Evolutionary conservation across 495 filamentous ascomycete species (phyloP).

Genomic region (Hypoxylon rickii): DNA sequence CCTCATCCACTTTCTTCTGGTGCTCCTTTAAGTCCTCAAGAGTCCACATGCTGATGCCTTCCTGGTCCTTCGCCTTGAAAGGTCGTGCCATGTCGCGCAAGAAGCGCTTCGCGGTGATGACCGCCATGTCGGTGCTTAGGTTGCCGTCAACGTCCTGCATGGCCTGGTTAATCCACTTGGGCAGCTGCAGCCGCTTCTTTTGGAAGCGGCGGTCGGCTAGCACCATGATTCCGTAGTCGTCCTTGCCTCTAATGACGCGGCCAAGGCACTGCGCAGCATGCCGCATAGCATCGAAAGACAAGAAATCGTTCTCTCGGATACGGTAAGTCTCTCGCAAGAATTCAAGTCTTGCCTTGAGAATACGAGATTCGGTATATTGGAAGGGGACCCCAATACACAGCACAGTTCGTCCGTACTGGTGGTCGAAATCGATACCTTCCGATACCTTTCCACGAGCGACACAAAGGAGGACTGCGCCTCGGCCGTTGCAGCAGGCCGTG

Average conservation of each 20-base stretch:
- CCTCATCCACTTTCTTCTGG: slow-evolving; percentile 75
- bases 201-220: slow-evolving; percentile 90
- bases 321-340: slow-evolving; percentile 96
- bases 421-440: slow-evolving; percentile 99
- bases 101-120: slow-evolving; percentile 86
- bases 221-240: slow-evolving; percentile 99
- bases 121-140: slow-evolving; percentile 92
- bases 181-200: slow-evolving; percentile 86
- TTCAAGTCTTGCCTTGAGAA: slow-evolving; percentile 93
- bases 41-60: slow-evolving; percentile 92
- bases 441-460: slow-evolving; percentile 96
- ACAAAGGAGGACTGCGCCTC: slow-evolving; percentile 90
- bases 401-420: slow-evolving; percentile 97
- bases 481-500: slow-evolving; percentile 94
- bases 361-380: slow-evolving; percentile 98
- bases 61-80: slow-evolving; percentile 79
- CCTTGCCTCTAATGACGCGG: slow-evolving; percentile 93
- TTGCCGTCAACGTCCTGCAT: slow-evolving; percentile 82
- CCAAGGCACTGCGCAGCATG: slow-evolving; percentile 97
- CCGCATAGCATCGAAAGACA: slow-evolving; percentile 98
- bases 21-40: slow-evolving; percentile 74
- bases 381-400: slow-evolving; percentile 97
- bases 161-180: slow-evolving; percentile 95
- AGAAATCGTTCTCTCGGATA: slow-evolving; percentile 95
- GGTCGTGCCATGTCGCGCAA: slow-evolving; percentile 88